These are phyloP conservation scores for Zhuliangozyma parablackwelliae DNA, from an alignment of 1,139 yeast species.

Conservation along the genomic window DNA sequence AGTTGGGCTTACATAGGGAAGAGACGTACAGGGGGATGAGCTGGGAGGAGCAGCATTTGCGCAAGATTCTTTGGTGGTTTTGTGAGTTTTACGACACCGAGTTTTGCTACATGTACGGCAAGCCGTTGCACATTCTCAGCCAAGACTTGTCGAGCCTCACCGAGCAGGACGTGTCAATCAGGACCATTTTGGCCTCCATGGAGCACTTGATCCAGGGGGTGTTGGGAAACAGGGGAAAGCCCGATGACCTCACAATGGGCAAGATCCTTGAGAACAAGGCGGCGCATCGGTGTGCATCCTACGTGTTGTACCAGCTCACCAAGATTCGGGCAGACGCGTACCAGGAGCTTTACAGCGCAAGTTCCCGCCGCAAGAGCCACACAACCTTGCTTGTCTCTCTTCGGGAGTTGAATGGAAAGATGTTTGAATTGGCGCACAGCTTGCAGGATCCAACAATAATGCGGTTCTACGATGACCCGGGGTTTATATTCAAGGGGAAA, in stretches of 20 bases:
- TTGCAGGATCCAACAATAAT: slow-evolving; percentile 14
- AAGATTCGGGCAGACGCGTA: slow-evolving; percentile 25
- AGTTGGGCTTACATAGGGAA: slow-evolving; percentile 60
- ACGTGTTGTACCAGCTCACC: slow-evolving; percentile 17
- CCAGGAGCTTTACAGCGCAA: slow-evolving; percentile 21
- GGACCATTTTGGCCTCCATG: slow-evolving; percentile 4
- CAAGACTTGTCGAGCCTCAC: slow-evolving; percentile 38
- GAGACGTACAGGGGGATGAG: slow-evolving; percentile 44
- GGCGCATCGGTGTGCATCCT: slow-evolving; percentile 7
- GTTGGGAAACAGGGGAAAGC: background rate
- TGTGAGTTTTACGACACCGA: slow-evolving; percentile 53
- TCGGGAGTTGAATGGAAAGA: slow-evolving; percentile 15
- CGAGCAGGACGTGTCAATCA: slow-evolving; percentile 6
- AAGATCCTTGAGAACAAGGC: slow-evolving; percentile 6
- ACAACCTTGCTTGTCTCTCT: slow-evolving; percentile 12
- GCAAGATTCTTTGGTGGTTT: slow-evolving; percentile 52
- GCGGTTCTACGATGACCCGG: slow-evolving; percentile 20
- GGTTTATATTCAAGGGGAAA: slow-evolving; percentile 11
- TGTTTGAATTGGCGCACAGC: slow-evolving; percentile 11
- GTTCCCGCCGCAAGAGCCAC: slow-evolving; percentile 14
- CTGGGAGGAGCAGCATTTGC: slow-evolving; percentile 29
- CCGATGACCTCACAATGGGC: slow-evolving; percentile 2
- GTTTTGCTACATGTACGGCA: slow-evolving; percentile 50
- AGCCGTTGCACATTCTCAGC: slow-evolving; percentile 52
- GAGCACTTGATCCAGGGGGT: slow-evolving; percentile 4